Evolutionary conservation across 2,329 filamentous ascomycete species (phyloP).

Genomic region (Scedosporium minutisporum): DNA sequence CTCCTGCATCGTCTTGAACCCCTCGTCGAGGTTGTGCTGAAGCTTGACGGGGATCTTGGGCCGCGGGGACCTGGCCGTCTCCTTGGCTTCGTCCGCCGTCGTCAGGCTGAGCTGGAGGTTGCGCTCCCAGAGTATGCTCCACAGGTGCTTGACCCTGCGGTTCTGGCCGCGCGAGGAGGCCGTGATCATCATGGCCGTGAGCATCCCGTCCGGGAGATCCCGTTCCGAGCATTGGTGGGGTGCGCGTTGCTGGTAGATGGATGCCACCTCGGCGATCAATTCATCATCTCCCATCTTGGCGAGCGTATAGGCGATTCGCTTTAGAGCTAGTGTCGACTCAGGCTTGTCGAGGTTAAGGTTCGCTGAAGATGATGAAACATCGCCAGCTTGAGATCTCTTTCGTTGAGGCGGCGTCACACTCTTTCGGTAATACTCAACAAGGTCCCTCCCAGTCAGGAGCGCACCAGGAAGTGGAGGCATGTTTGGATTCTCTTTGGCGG

Average conservation of each 20-base stretch:
- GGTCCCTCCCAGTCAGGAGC: conserved; percentile 17
- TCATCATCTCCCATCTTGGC: conserved; percentile 32
- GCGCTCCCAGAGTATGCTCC: conserved; percentile 50
- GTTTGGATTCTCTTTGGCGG: conserved; percentile 30
- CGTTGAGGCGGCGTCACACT: conserved; percentile 10
- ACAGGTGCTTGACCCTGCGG: conserved; percentile 53
- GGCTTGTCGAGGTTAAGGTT: conserved; percentile 11
- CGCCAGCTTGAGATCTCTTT: not conserved
- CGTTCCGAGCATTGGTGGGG: conserved; percentile 14
- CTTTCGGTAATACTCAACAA: conserved; percentile 19
- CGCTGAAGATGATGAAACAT: no score
- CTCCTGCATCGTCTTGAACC: conserved; percentile 40
- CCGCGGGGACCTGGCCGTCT: not conserved
- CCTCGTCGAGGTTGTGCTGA: conserved; percentile 43
- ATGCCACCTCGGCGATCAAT: conserved; percentile 47
- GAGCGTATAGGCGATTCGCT: conserved; percentile 23
- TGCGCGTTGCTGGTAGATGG: conserved; percentile 34
- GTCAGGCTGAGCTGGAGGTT: conserved; percentile 28
- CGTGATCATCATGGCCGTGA: conserved; percentile 59
- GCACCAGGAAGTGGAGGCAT: conserved; percentile 15
- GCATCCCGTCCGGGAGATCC: conserved; percentile 40
- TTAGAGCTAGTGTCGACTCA: conserved; percentile 16
- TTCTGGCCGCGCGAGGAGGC: conserved; percentile 49
- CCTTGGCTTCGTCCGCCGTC: conserved; percentile 9
- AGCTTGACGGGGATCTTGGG: conserved; percentile 30